Evolutionary conservation across 2,329 filamentous ascomycete species (phyloP), one percentile per base, ranked within the genome.

Genomic region (Epichloe sylvatica): DNA sequence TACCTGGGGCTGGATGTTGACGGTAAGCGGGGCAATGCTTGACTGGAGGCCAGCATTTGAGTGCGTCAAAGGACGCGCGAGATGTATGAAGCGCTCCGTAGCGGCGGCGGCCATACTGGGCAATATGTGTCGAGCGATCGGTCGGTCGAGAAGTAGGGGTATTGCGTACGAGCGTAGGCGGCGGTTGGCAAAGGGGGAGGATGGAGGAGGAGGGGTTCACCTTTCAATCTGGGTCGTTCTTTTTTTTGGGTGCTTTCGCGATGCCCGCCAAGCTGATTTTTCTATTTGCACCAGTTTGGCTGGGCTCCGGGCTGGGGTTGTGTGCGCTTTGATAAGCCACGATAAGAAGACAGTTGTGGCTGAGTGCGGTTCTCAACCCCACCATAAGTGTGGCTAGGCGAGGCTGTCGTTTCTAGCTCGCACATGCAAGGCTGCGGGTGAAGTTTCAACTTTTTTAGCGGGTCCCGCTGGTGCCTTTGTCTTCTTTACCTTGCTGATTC

Each of bases 1-100:
- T 79, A 94, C 87, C 79, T 96, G 90, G 63, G 92, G 90, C 70
- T 96, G 92, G 69, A 98, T 86, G 66, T 87, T 85, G 66, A 98
- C 89, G 68, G 83, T 86, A 68, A 98, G 80, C 70, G 92, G 92
- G 70, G 89, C 84, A 67, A 89, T 91, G 61, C 84, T 89, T 63
- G 84, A 82, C 70, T 88, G 85, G 64, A 86, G 81, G 66, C 85
- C 86, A 61, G 89, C 75, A 52, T 80, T 75, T 55, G 84, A 82
- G 59, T 89, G 88, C 67, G 88, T 89, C 64, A 97, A 77, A 62
- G 92, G 92, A 69, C 92, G 83, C 64, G 91, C 84, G 59, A 98
- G 84, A 70, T 98, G 92, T 63, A 97, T 82, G 75, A 95, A 97
- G 56, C 86, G 84, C 68, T 91, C 85, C 62, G 80, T 76, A 67